phyloP scores from a whole-genome alignment of 345 rosid genomes.

The Salix purpurea region DNA sequence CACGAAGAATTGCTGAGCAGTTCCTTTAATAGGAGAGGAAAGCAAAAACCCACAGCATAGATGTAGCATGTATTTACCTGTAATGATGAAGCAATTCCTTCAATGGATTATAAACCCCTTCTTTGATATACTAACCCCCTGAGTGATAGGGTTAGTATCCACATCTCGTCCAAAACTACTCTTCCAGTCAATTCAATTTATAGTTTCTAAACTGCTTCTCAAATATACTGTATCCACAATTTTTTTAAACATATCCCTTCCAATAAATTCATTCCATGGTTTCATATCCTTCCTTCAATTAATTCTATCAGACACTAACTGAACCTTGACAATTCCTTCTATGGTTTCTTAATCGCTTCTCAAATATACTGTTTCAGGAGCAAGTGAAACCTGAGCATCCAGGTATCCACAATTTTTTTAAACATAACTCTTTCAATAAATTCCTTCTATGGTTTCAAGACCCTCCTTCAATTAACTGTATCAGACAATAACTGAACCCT shows the following conservation, averaged over 20 bases:
- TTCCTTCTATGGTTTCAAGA: neutral
- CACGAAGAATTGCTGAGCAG: slow-evolving; percentile 1
- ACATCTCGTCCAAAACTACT: neutral
- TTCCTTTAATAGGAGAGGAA: neutral
- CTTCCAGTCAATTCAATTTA: neutral
- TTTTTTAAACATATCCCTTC: neutral
- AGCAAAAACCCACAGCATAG: neutral
- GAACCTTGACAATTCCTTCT: neutral
- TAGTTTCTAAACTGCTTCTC: neutral
- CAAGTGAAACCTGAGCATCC: neutral
- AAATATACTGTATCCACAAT: neutral
- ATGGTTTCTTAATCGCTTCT: neutral
- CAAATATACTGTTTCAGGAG: slow-evolving; percentile 1
- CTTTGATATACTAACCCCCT: slow-evolving; percentile 14
- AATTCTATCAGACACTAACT: neutral
- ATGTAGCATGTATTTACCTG: slow-evolving; percentile 17
- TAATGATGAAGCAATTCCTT: slow-evolving; percentile 14
- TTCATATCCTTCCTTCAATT: neutral
- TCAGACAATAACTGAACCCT: neutral
- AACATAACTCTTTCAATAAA: neutral
- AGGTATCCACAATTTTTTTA: neutral
- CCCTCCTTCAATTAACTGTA: neutral
- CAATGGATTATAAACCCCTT: slow-evolving; percentile 8
- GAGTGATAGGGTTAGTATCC: neutral
- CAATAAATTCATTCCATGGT: neutral